Base-by-base conservation (phyloP, 169 alveolate species). In the Neospora caninum region DNA sequence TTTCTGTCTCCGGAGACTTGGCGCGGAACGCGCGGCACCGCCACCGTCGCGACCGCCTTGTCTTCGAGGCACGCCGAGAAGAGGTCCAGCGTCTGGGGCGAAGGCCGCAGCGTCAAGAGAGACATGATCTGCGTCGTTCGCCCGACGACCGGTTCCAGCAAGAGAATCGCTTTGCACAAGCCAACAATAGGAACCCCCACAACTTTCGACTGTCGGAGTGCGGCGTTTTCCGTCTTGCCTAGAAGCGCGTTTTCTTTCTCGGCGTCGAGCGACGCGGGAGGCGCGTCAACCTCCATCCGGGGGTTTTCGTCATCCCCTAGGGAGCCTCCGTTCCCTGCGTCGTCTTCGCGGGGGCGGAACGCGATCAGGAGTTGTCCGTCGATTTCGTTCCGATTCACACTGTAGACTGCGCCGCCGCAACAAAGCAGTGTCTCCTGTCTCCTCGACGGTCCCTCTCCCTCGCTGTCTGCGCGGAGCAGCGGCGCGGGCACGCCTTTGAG, bases 301-400 rank as follows among this genome's bases (percentile, higher is more conserved):
- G n/a, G n/a, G 31, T 22, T 34, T 69, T n/a, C 80, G 9, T 34
- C 80, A 34, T 22, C 80, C 13, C 38, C 31, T 43, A 27, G 20
- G 34, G n/a, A 22, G 73, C 7, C 73, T 64, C 34, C 73, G 73
- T 22, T 4, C 73, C n/a, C n/a, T 9, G 25, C n/a, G 31, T 27
- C n/a, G 31, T 64, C 73, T 53, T 18, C 64, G 83, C 18, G 64
- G 0, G 89, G 89, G n/a, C 25, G 18, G 9, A 41, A 82, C 7
- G 89, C 89, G 25, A 82, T 82, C 31, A 82, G 64, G 39, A 82
- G 64, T 67, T 82, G 89, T 25, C 89, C 89, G 38, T 82, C 89
- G 41, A 82, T 82, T 67, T 38, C 89, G 41, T 82, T 82, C 16
- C 89, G 89, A 18, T 41, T 38, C 22, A 82, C 89, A 22, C n/a